Base-by-base conservation (phyloP, 805 yeast species). In the Candida qinlingensis region DNA sequence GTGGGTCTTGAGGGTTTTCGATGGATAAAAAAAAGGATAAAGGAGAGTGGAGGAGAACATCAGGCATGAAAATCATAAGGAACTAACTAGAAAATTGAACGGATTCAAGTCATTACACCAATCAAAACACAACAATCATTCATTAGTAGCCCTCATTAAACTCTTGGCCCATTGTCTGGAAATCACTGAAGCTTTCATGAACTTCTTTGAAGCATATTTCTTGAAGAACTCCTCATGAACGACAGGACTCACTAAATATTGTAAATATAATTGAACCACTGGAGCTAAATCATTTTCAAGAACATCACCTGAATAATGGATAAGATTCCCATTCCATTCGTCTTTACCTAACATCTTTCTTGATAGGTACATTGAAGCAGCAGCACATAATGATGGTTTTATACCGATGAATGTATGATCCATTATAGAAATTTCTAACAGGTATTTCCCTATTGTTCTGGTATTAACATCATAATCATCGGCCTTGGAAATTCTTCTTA, bases 271-370 rank as follows among this genome's bases (percentile, higher is more conserved):
- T 54, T 80, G 82, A 49, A 87, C 78, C 46, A 89, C 83, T 37
- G 87, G 87, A 54, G 75, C 74, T 66, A 94, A 67, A 57, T 86
- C 90, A 39, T 73, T 76, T 54, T 83, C 87, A 26, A 82, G 77
- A 66, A 87, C 87, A 9, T 96, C 97, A 34, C 97, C 97, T 26
- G 94, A 83, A 66, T 92, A 94, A 63, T 89, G 96, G 42, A 88
- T 81, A 55, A 92, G 72, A 67, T 90, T 91, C 7, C 86, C 85
- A 62, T 83, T 82, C 97, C 97, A 91, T 34, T 81, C 83, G 3
- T 74, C 72, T 44, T 72, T 81, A 25, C 84, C 85, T 56, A 87
- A 68, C 73, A 90, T 87, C 59, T 80, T 77, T 60, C 96, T 76
- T 7, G 96, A 81, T 42, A 90, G 71, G 64, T 81, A 86, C 95